A percentile compares a stretch with the other conserved stretches of the same genome.
Conservation (phyloP, 352 stramenopile species). For the Aphanomyces stellatus region DNA sequence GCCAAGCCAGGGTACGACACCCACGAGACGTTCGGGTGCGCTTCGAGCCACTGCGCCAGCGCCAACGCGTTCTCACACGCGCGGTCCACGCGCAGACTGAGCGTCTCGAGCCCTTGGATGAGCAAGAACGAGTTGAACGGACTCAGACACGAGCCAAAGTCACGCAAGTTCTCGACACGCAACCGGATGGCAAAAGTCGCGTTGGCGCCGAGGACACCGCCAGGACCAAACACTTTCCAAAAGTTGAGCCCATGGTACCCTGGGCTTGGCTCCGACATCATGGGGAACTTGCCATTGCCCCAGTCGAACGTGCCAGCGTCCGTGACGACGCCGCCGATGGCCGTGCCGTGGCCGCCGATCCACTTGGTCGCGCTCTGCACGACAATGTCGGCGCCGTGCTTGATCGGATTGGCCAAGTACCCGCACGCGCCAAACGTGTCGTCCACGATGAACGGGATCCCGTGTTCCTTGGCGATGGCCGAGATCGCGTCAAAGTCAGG, state of each 20-base stretch:
- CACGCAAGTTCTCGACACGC: conserved; percentile 48
- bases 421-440: conserved; percentile 91
- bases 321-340: conserved; percentile 87
- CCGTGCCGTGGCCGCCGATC: conserved; percentile 93
- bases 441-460: conserved; percentile 88
- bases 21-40: conserved; percentile 84
- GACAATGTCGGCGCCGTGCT: conserved; percentile 87
- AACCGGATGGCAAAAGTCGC: conserved; percentile 30
- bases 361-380: conserved; percentile 95
- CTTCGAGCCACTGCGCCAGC: conserved; percentile 85
- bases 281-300: conserved; percentile 90
- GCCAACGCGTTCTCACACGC: conserved; percentile 91
- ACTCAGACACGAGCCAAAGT: conserved; percentile 87
- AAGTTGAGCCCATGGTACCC: conserved; percentile 44
- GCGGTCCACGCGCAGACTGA: conserved; percentile 90
- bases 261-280: conserved; percentile 81
- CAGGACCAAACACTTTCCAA: conserved; percentile 22
- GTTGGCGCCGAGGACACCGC: conserved; percentile 18
- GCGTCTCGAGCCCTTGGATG: conserved; percentile 93
- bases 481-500: conserved; percentile 90
- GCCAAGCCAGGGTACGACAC: conserved; percentile 90
- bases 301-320: conserved; percentile 76
- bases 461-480: conserved; percentile 81
- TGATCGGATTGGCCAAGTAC: conserved; percentile 89
- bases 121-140: conserved; percentile 93